These are phyloP conservation scores for Mycena albidolilacea DNA, from an alignment of 768 basidiomycete genomes.

Conservation along the genomic window DNA sequence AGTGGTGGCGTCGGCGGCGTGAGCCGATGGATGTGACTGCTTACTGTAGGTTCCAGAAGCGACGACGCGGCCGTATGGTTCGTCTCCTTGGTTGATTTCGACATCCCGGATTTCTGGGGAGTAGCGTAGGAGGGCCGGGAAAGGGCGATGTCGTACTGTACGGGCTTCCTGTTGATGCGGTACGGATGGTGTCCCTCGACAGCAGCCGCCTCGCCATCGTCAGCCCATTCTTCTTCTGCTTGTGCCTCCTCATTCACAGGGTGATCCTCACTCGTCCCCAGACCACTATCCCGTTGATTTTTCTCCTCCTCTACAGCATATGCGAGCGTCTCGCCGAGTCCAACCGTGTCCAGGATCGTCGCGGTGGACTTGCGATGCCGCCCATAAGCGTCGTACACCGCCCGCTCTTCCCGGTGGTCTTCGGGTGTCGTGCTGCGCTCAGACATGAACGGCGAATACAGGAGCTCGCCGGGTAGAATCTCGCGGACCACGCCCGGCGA, in stretches of 20 bases:
- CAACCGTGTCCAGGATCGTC: constrained; percentile 65
- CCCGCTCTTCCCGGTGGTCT: constrained; percentile 20
- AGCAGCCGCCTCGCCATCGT: constrained; percentile 34
- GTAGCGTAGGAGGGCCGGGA: constrained; percentile 45
- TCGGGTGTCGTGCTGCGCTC: constrained; percentile 39
- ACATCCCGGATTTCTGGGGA: constrained; percentile 38
- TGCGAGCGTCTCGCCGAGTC: constrained; percentile 75
- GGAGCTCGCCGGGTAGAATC: constrained; percentile 60
- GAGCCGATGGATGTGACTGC: constrained; percentile 37
- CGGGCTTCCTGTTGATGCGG: constrained; percentile 48
- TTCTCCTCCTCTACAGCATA: constrained; percentile 53
- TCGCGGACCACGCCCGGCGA: constrained; percentile 62
- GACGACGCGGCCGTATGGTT: constrained; percentile 46
- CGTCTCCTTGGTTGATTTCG: constrained; percentile 26
- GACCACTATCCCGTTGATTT: constrained; percentile 57
- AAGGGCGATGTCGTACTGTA: constrained; percentile 54
- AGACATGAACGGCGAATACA: constrained; percentile 63
- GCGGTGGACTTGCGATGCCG: constrained; percentile 38
- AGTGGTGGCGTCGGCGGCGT: constrained; percentile 32
- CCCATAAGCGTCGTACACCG: not conserved
- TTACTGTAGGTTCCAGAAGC: constrained; percentile 33
- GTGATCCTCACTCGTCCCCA: constrained; percentile 64
- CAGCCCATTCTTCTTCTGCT: constrained; percentile 21
- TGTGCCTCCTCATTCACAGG: constrained; percentile 11
- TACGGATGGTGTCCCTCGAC: constrained; percentile 35